Evolutionary conservation across 1,284 basidiomycete genomes (phyloP), one percentile per base, ranked within the genome.

Genomic region (Ceratobasidium papillatum): DNA sequence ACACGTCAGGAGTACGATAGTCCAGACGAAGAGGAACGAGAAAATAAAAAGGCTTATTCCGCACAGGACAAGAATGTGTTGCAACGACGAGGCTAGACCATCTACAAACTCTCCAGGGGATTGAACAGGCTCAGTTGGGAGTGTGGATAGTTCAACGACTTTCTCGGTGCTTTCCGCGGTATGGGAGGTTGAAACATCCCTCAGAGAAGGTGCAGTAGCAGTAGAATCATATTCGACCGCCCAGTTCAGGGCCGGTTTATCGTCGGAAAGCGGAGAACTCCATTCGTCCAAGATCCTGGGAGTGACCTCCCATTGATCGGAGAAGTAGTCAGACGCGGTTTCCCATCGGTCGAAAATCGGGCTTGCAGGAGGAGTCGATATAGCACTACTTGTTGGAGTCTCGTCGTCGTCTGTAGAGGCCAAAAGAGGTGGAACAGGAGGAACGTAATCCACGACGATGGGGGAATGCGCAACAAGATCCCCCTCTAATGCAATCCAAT

Each of bases 41-140:
- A 66, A 14, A 9, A 34, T n/a, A 11, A 66, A 22, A 2, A 38
- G n/a, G 3, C 30, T 32, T 27, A 38, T 32, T n/a, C 49, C 49
- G 49, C 47, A 52, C 22, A 52, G 49, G 19, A 66, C 36, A 19
- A 66, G 64, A 11, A 5, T 25, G 34, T 52, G 30, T 34, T 66
- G 32, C 47, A 66, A 34, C 19, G 64, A 66, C 17, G 64, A 36
- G 64, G 49, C 32, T 51, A 66, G 34, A 4, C 30, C 47, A 25
- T 65, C 62, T n/a, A 65, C 11, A 25, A 51, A 65, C 27, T 49
- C 62, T 47, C 43, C 45, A 19, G 62, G 62, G 27, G 2, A 32
- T 17, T 47, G 62, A 32, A 34, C 41, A 17, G 27, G 27, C 62
- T 65, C 45, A 30, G 14, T 25, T 51, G 30, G 25, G n/a, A 17